phyloP scores from a whole-genome alignment of 257 asterid genomes.

The Dorcoceras hygrometricum region DNA sequence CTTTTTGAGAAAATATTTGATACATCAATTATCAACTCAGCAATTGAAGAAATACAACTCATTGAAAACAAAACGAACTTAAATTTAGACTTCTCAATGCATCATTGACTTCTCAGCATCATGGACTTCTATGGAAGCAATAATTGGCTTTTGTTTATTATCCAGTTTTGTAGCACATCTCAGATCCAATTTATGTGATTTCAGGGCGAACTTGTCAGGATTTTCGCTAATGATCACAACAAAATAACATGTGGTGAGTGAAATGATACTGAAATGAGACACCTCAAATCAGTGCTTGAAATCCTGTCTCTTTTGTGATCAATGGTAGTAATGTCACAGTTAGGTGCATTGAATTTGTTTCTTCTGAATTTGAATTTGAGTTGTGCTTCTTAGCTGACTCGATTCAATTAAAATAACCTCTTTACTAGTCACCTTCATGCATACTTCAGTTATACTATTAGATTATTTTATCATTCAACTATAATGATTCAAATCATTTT shows the following conservation, averaged over 20 bases:
- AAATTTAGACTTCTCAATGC: neutral
- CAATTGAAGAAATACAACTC: neutral
- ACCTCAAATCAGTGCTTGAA: conserved; percentile 9
- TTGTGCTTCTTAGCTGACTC: neutral
- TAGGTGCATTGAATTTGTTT: neutral
- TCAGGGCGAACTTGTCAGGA: conserved; percentile 93
- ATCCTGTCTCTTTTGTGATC: neutral
- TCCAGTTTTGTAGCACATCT: neutral
- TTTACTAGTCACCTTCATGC: neutral
- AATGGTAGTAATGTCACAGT: conserved; percentile 3
- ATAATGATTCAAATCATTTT: neutral
- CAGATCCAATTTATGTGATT: conserved; percentile 29
- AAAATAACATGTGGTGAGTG: conserved; percentile 95
- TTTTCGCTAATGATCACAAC: conserved; percentile 89
- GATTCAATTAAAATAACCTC: neutral
- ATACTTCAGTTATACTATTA: neutral
- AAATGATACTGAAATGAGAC: conserved; percentile 18
- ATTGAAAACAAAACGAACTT: neutral
- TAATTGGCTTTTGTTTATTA: neutral
- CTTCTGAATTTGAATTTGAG: neutral
- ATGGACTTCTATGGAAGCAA: neutral
- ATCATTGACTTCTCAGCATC: neutral
- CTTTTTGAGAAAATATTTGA: neutral
- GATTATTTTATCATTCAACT: neutral
- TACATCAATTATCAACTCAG: neutral